Base-by-base conservation (phyloP, 2,329 filamentous ascomycete genomes). In the Cladobotryum protrusum region DNA sequence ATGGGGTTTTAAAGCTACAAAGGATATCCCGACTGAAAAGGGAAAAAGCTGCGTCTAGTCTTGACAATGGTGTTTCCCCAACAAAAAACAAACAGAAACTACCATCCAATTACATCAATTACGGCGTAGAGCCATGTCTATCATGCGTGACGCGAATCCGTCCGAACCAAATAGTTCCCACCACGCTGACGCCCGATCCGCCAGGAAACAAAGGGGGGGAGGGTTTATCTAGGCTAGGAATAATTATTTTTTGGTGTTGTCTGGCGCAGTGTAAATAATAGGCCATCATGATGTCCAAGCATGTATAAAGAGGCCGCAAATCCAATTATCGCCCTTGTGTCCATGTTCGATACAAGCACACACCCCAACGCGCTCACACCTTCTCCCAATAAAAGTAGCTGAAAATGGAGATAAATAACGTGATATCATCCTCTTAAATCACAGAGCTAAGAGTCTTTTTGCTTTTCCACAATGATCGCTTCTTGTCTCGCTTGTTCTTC, bases 401-500 rank as follows among this genome's bases (percentile, higher is more conserved):
- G 35, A 32, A 45, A 18, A 53, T 35, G 41, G 36, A 51, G 9
- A 42, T 35, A 43, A 45, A 36, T 41, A 24, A 40, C 45, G 45
- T 47, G 46, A 43, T 29, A 35, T 46, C 48, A 17, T n/a, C 34
- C 44, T 33, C 44, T 65, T 56, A 68, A 58, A 78, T 76, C 55
- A 78, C 66, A 18, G 73, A 67, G 36, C 74, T 71, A 43, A 74
- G 61, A 40, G 64, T 70, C 67, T 83, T 51, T 85, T 83, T 86
- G 40, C 71, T 72, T 63, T 74, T 78, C 83, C 83, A 86, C 34
- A 78, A 56, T n/a, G 78, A 79, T 61, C 77, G 78, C 70, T 85
- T 86, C 72, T 84, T 79, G 50, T 85, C 81, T 51, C 81, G 73
- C 70, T 85, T 85, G 49, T 80, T 80, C 61, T 81, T 82, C 81